Evolutionary conservation across 352 stramenopile genomes (phyloP), one percentile per base, ranked within the genome.

Genomic region (Phytophthora brassicae): DNA sequence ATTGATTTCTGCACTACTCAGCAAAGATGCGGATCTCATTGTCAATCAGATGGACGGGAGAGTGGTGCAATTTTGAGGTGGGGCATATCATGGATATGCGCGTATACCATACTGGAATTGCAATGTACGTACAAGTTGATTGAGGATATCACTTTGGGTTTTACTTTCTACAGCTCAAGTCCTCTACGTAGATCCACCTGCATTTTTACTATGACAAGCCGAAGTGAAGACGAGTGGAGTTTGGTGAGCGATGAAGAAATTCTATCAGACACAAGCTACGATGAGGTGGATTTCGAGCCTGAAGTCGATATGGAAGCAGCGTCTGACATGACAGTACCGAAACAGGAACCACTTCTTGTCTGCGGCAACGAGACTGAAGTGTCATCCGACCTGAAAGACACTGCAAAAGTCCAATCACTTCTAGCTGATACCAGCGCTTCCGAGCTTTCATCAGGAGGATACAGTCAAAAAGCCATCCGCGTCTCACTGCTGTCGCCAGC

Each of bases 151-250:
- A 67, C 41, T 71, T 45, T 46, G 19, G 33, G 54, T 55, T 67
- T n/a, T 59, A 45, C 57, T 56, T 2, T 26, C 13, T 31, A 28
- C 13, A 59, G 7, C 38, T 17, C 22, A 58, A 60, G 38, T 46
- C 46, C 48, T 14, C 26, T 33, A 36, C 36, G 22, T 48, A 53
- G 19, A 26, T 12, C 24, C 3, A 11, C 12, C n/a, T 4, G 22
- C 1, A 24, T 36, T 23, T 12, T 42, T 38, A 28, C 39, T 17
- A 69, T 68, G 65, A 24, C 48, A 9, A 64, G 48, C 44, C 47
- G 35, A 58, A 73, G 64, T 38, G 68, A 80, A 39, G 78, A 90
- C 46, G 81, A 86, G 23, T 90, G 80, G 80, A 85, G 78, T 24
- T 48, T 79, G 55, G 45, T 89, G 41, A 81, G 77, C 49, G 64